Evolutionary conservation across 352 stramenopile species (phyloP).

Genomic region (Plasmopara muralis): DNA sequence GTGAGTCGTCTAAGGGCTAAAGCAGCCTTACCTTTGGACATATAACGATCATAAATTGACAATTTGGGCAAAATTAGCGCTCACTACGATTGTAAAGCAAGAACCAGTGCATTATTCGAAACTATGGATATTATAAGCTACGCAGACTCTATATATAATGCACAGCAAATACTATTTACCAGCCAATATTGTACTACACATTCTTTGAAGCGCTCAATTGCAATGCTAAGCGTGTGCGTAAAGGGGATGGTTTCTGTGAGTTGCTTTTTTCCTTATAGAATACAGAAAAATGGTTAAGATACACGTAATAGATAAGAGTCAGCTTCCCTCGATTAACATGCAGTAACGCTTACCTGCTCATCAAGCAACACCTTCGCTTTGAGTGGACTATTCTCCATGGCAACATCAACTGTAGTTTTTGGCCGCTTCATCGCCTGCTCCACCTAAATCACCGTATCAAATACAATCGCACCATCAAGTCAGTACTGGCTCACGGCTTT

Average conservation of each 20-base stretch:
- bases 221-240: slow-evolving; percentile 42
- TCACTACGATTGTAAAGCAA: background rate
- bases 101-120: background rate
- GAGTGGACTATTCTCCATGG: slow-evolving; percentile 65
- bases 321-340: background rate
- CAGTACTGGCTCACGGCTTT: background rate
- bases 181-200: slow-evolving; percentile 23
- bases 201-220: slow-evolving; percentile 33
- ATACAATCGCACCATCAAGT: background rate
- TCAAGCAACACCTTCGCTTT: slow-evolving; percentile 41
- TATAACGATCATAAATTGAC: background rate
- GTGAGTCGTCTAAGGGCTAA: background rate
- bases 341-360: slow-evolving; percentile 23
- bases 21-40: background rate
- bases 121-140: too few species aligned
- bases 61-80: background rate
- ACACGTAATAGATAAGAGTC: background rate
- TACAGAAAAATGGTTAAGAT: background rate
- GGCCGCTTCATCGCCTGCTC: slow-evolving; percentile 70
- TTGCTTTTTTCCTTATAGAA: slow-evolving; percentile 17
- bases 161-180: too few species aligned
- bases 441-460: slow-evolving; percentile 27
- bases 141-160: too few species aligned
- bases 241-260: slow-evolving; percentile 21
- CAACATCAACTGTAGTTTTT: slow-evolving; percentile 61